Conservation (phyloP, 768 basidiomycete genomes). For the Suillus tomentosus region DNA sequence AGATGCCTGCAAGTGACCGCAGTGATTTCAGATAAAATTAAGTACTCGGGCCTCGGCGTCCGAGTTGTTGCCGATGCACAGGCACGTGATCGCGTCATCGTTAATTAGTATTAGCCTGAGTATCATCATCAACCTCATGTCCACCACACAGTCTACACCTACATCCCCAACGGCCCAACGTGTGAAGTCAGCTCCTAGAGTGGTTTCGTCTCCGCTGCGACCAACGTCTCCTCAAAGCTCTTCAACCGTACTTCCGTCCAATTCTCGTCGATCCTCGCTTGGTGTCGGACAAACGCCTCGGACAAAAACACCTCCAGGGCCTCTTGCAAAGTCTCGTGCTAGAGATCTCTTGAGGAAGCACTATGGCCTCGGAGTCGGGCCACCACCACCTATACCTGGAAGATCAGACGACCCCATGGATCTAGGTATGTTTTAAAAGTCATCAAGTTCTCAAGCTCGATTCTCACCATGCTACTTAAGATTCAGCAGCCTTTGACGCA, state of each 20-base stretch:
- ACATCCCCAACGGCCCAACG: constrained; percentile 22
- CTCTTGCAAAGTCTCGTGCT: constrained; percentile 55
- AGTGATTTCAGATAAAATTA: no score
- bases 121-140: background rate
- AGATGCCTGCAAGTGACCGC: no score
- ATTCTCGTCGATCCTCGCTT: constrained; percentile 17
- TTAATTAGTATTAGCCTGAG: background rate
- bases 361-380: constrained; percentile 81
- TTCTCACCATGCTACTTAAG: constrained; percentile 38
- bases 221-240: constrained; percentile 37
- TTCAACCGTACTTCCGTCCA: constrained; percentile 17
- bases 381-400: constrained; percentile 61
- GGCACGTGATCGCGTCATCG: constrained; percentile 31
- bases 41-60: no score
- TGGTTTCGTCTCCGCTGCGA: constrained; percentile 48
- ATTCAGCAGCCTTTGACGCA: constrained; percentile 81
- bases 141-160: constrained; percentile 8
- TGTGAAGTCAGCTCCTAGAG: constrained; percentile 34
- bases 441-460: background rate
- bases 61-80: background rate
- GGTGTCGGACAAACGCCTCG: constrained; percentile 25
- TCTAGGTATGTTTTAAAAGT: constrained; percentile 50
- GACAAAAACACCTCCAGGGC: constrained; percentile 31
- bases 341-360: constrained; percentile 82
- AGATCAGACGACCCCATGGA: constrained; percentile 78